These are phyloP conservation scores for Xylaria acuta DNA, from an alignment of 495 filamentous ascomycete genomes.

Conservation along the genomic window DNA sequence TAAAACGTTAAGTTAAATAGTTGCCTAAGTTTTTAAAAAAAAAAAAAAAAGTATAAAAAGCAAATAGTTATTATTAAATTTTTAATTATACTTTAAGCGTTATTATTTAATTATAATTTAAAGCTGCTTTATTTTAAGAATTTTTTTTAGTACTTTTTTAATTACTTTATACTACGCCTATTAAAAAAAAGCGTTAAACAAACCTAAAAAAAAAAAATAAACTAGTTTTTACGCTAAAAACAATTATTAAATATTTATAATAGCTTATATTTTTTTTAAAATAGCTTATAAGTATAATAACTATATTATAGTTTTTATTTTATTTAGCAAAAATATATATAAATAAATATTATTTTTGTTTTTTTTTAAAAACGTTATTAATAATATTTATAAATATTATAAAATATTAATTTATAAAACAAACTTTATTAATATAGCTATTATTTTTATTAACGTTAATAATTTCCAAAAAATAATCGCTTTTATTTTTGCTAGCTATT, in stretches of 20 bases:
- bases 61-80: neutral
- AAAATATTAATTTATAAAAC: conserved; percentile 1
- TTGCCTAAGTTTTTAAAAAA: neutral
- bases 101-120: neutral
- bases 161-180: neutral
- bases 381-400: neutral
- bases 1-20: neutral
- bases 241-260: neutral
- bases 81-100: neutral
- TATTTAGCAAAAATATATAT: neutral
- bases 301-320: neutral
- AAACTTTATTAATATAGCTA: neutral
- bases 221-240: conserved; percentile 1
- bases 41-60: neutral
- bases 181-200: neutral
- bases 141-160: neutral
- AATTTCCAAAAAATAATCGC: neutral
- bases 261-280: neutral
- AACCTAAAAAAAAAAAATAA: neutral
- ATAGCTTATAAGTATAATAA: neutral
- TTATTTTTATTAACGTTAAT: neutral
- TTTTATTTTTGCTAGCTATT: neutral
- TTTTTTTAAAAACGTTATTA: neutral
- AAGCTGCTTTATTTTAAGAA: neutral
- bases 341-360: conserved; percentile 1